Evolutionary conservation across 1,284 basidiomycete genomes (phyloP), one percentile per base, ranked within the genome.

Genomic region (Tremellales sp.): DNA sequence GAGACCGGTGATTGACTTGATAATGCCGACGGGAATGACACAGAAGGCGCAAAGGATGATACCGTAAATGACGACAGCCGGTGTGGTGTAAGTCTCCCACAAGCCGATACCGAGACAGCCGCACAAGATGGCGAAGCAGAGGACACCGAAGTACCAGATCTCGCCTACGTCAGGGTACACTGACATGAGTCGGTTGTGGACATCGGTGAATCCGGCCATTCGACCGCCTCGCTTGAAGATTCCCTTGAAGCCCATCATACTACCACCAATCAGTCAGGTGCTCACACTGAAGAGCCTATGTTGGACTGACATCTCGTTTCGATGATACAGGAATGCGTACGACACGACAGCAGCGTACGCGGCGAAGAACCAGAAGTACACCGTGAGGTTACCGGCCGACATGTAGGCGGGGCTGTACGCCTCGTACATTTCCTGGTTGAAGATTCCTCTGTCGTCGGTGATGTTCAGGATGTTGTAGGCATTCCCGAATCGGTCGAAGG

Each of bases 141-240:
- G 84, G 47, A 89, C 67, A 24, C 73, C 53, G 8, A 65, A 76
- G 69, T 87, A 92, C 86, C 86, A 89, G 80, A 79, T 85, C 48
- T 79, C 75, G 1, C 89, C 87, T n/a, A 89, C 86, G 64, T 90
- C 87, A 1, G 79, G 73, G 70, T 94, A 94, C 24, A 74, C 78
- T 49, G 78, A 77, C 88, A 65, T 64, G 24, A 68, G 53, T 27
- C 54, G 50, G 48, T 48, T 56, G 56, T 68, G 67, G 27, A 67
- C 44, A 45, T 68, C 67, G 33, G 33, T 36, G 13, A 36, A 36
- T 36, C 33, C 19, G 43, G 45, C 29, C 17, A 13, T 37, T n/a
- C 41, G 22, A 41, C 47, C 51, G 6, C 48, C 22, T 19, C 49
- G 44, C 12, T 35, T 7, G 45, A 45, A 55, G 8, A 57, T 29